phyloP scores from a whole-genome alignment of 2,329 filamentous ascomycete species.

The Ophiocordyceps camponoti-floridani region DNA sequence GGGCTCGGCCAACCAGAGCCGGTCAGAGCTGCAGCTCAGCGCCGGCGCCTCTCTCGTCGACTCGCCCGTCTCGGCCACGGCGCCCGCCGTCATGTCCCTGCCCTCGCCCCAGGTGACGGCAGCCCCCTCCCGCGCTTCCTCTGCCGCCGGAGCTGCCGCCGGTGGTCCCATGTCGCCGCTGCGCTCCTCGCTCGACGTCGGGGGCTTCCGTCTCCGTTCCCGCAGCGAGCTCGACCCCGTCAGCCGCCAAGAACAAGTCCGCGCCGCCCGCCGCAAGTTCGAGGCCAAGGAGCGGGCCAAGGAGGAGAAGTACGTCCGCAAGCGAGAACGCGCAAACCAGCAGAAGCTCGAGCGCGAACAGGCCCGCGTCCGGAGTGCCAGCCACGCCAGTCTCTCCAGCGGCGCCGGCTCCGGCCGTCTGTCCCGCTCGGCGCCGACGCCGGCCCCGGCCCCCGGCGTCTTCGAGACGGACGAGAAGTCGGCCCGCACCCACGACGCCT shows the following conservation, averaged over 20 bases:
- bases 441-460: not conserved
- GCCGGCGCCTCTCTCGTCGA: constrained; percentile 14
- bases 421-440: constrained; percentile 6
- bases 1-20: constrained; percentile 20
- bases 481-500: constrained; percentile 23
- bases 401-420: constrained; percentile 14
- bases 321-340: constrained; percentile 37
- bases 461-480: constrained; percentile 21
- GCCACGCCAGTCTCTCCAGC: constrained; percentile 14
- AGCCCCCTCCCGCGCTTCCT: constrained; percentile 2
- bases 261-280: constrained; percentile 43
- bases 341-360: constrained; percentile 28
- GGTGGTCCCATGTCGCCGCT: constrained; percentile 29
- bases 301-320: constrained; percentile 42
- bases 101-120: constrained; percentile 8
- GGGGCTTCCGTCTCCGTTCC: constrained; percentile 39
- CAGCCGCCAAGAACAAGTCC: constrained; percentile 36
- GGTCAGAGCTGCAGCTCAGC: constrained; percentile 27
- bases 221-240: constrained; percentile 40
- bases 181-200: constrained; percentile 38
- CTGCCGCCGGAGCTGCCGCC: constrained; percentile 15
- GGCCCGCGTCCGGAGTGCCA: constrained; percentile 22
- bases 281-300: constrained; percentile 42
- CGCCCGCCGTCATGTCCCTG: constrained; percentile 5
- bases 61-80: constrained; percentile 14